Conservation (phyloP, 495 filamentous ascomycete genomes). For the Penicillium cataractarum region DNA sequence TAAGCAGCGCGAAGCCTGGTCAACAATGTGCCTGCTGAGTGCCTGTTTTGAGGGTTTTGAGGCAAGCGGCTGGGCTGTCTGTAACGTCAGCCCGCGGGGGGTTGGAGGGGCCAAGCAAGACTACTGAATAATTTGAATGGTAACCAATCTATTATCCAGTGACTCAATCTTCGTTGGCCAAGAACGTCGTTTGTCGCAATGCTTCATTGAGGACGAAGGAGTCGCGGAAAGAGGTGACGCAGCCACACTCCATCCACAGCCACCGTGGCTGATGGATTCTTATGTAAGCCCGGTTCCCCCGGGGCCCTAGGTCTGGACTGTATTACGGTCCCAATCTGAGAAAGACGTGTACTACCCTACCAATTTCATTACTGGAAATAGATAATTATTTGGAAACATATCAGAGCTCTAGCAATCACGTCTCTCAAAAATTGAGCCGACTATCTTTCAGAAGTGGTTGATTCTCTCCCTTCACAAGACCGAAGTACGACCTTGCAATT, state of each 20-base stretch:
- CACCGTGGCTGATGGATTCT: conserved; percentile 11
- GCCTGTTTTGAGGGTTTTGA: not conserved
- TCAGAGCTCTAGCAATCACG: too few relatives aligned
- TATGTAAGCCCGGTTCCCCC: not conserved
- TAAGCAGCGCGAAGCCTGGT: not conserved
- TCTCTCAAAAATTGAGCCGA: too few relatives aligned
- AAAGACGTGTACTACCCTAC: too few relatives aligned
- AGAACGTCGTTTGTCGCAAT: not conserved
- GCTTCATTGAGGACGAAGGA: conserved; percentile 11
- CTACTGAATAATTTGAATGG: not conserved
- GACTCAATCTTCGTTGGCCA: not conserved
- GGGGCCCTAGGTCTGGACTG: too few relatives aligned
- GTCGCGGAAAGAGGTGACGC: conserved; percentile 17
- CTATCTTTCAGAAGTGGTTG: too few relatives aligned
- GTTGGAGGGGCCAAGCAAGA: not conserved
- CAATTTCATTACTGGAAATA: too few relatives aligned
- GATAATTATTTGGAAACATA: too few relatives aligned
- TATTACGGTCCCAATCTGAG: too few relatives aligned
- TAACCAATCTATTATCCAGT: not conserved
- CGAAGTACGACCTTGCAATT: too few relatives aligned
- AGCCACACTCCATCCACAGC: conserved; percentile 20
- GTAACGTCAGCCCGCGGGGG: not conserved
- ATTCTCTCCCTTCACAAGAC: too few relatives aligned
- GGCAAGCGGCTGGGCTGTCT: not conserved
- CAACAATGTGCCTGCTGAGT: not conserved